Percentiles rank a stretch among this genome's conserved stretches.
phyloP scores from a whole-genome alignment of 176 grass and related monocot species.

The Musa acuminata region DNA sequence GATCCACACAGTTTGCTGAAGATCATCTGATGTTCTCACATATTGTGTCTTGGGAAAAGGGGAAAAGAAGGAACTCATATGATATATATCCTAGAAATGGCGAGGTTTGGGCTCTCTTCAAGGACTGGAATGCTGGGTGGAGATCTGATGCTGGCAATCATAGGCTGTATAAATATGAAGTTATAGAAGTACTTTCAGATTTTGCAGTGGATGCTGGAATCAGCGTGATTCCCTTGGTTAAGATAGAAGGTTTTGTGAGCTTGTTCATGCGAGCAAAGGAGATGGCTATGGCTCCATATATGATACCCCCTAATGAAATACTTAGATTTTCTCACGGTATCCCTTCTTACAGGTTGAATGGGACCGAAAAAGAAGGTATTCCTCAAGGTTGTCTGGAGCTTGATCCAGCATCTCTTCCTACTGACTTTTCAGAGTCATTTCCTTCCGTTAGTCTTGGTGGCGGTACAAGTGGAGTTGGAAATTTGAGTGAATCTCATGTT shows the following conservation, averaged over 20 bases:
- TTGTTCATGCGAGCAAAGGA: conserved; percentile 64
- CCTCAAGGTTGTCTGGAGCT: conserved; percentile 84
- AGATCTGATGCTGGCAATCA: conserved; percentile 56
- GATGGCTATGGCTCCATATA: too few relatives aligned
- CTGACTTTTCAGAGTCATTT: conserved; percentile 49
- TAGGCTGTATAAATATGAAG: conserved; percentile 63
- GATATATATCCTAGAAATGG: conserved; percentile 58
- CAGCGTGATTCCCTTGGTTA: conserved; percentile 53
- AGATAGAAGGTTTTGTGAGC: conserved; percentile 69
- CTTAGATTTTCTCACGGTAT: too few relatives aligned
- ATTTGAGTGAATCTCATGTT: neutral
- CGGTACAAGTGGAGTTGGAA: conserved; percentile 11
- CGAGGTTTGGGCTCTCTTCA: conserved; percentile 87
- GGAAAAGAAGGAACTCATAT: too few relatives aligned
- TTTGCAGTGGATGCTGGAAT: conserved; percentile 36
- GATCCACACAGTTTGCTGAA: too few relatives aligned
- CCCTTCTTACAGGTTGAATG: too few relatives aligned
- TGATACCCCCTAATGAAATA: too few relatives aligned
- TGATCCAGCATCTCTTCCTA: conserved; percentile 66
- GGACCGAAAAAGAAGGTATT: conserved; percentile 52
- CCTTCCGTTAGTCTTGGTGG: conserved; percentile 35
- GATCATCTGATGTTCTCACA: too few relatives aligned
- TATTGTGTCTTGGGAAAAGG: too few relatives aligned
- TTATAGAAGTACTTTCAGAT: conserved; percentile 59
- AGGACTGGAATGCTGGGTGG: conserved; percentile 77